These are phyloP conservation scores for Datura wrightii DNA, from an alignment of 257 asterid genomes.

Conservation along the genomic window DNA sequence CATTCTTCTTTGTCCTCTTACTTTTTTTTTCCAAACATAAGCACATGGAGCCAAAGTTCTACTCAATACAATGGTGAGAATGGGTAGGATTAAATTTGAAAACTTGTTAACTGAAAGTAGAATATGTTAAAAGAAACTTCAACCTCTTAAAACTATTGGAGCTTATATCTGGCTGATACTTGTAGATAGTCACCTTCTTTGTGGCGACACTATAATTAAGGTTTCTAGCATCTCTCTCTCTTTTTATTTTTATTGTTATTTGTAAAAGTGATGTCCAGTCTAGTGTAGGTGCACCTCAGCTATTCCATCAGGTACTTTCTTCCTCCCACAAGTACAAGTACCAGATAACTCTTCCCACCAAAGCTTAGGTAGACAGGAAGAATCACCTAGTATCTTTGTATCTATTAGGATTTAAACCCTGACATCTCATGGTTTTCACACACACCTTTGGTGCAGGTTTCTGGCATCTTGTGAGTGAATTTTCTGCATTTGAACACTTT, in stretches of 20 bases:
- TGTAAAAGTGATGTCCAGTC: background rate
- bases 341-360: background rate
- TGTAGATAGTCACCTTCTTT: constrained; percentile 7
- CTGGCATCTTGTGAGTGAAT: background rate
- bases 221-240: constrained; percentile 5
- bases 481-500: background rate
- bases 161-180: constrained; percentile 11
- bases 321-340: background rate
- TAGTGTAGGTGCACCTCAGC: background rate
- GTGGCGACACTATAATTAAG: background rate
- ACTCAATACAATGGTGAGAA: background rate
- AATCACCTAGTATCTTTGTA: background rate
- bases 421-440: background rate
- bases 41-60: background rate
- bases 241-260: background rate
- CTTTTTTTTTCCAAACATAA: background rate
- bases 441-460: background rate
- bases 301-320: constrained; percentile 4
- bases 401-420: background rate
- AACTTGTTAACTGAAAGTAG: background rate
- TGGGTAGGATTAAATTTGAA: constrained; percentile 6
- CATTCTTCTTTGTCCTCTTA: background rate
- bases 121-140: background rate
- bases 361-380: background rate
- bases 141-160: constrained; percentile 16